phyloP scores from a whole-genome alignment of 441 rosid genomes.

The Aquilaria agallochum region DNA sequence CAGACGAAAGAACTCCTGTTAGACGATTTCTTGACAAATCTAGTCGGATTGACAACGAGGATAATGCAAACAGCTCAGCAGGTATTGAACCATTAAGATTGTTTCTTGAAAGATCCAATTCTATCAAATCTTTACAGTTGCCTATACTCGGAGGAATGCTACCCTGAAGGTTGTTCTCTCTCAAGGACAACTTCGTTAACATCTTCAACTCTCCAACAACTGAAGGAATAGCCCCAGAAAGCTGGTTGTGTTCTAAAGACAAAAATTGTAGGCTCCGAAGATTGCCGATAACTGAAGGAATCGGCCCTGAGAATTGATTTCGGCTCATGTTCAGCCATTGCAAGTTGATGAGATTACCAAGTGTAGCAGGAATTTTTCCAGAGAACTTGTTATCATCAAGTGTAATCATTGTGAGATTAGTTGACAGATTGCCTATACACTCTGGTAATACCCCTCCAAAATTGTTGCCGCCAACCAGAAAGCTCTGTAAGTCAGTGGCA shows the following conservation, averaged over 20 bases:
- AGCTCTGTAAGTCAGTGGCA: conserved; percentile 17
- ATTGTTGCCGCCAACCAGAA: conserved; percentile 8
- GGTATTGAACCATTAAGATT: conserved; percentile 15
- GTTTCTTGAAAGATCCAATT: neutral
- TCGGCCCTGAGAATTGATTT: conserved; percentile 7
- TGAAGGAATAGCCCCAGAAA: conserved; percentile 14
- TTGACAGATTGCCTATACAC: conserved; percentile 29
- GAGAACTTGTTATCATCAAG: neutral
- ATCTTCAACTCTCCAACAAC: conserved; percentile 7
- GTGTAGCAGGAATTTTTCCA: conserved; percentile 17
- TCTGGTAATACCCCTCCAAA: conserved; percentile 24
- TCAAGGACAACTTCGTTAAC: neutral
- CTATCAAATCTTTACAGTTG: neutral
- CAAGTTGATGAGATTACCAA: conserved; percentile 11
- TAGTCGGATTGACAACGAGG: neutral
- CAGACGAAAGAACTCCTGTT: neutral
- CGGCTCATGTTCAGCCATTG: neutral
- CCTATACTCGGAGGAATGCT: conserved; percentile 10
- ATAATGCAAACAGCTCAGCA: neutral
- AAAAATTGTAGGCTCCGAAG: neutral
- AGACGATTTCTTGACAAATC: conserved; percentile 2
- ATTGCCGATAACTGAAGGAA: conserved; percentile 5
- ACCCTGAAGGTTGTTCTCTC: neutral
- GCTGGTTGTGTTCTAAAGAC: conserved; percentile 15
- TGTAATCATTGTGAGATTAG: neutral